Evolutionary conservation across 768 basidiomycete genomes (phyloP), one percentile per base, ranked within the genome.

Genomic region (Kondoa malvinella): DNA sequence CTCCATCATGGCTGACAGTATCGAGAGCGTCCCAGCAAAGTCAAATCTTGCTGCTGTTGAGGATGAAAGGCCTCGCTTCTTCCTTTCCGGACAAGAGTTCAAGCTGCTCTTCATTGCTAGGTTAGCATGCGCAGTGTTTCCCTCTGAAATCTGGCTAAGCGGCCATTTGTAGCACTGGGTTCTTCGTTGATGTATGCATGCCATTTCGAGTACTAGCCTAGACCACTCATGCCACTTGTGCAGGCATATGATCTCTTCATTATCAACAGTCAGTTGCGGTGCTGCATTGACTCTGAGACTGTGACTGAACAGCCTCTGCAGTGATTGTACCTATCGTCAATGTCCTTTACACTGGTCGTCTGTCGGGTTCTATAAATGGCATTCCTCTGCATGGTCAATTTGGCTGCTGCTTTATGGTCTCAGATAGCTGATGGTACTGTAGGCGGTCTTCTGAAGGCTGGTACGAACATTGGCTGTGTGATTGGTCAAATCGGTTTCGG

Each of bases 401-500:
- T 4, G 30, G 25, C 3, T 16, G 16, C 25, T 3, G 21, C n/a
- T 30, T 34, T 64, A 29, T 32, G 17, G 25, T 64, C 25, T 4
- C 2, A 3, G 25, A 15, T 12, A 62, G 34, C 32, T 25, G 65
- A 26, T 34, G 61, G 25, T 68, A 60, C 16, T 21, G 27, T 40
- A 68, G 61, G 12, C 21, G 40, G 40, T 50, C 40, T 50, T 8
- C 40, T 50, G 12, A 50, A 50, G 40, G 40, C 40, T 8, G 40
- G 40, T 8, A 50, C 40, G 40, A 50, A 50, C 56, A 33, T 73
- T 27, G 72, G 72, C 29, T 68, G 67, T 57, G 69, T 73, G 64
- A 50, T 72, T 56, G 72, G 72, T 26, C 72, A 73, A 34, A 57
- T 74, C 40, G 34, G 27, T 33, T 72, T 74, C 32, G 73, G 71